A percentile compares a stretch with the other conserved stretches of the same genome.
Evolutionary conservation across 176 grass and related monocot species (phyloP).

Genomic region (Dactylis glomerata): DNA sequence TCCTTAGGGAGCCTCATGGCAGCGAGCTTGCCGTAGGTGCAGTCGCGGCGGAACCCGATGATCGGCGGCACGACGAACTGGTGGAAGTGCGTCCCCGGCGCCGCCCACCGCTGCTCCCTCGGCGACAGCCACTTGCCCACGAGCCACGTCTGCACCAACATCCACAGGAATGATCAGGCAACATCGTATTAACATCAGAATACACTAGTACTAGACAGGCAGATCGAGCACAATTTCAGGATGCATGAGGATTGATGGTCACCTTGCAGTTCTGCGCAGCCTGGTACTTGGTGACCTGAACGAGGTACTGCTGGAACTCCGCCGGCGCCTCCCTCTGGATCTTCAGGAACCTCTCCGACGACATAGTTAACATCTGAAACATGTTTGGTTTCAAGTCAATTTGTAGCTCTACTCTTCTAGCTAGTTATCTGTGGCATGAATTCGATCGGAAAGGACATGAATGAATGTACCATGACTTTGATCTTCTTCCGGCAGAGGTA

Average conservation of each 20-base stretch:
- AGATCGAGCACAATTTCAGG: neutral
- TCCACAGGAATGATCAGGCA: neutral
- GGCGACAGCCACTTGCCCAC: constrained; percentile 84
- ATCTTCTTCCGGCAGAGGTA: constrained; percentile 81
- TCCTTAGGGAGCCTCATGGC: constrained; percentile 92
- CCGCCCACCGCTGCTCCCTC: constrained; percentile 77
- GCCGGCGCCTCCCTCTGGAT: constrained; percentile 76
- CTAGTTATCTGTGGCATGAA: neutral
- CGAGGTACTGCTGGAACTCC: constrained; percentile 69
- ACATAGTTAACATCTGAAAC: constrained; percentile 73
- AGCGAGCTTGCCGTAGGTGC: constrained; percentile 79
- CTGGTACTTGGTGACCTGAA: constrained; percentile 87
- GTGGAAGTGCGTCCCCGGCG: constrained; percentile 87
- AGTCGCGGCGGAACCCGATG: constrained; percentile 77
- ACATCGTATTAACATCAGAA: neutral
- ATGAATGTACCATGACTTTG: constrained; percentile 60
- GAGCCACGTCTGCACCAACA: constrained; percentile 59
- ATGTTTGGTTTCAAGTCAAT: neutral
- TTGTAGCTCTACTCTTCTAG: neutral
- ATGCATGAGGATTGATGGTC: neutral
- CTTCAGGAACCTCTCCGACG: constrained; percentile 68
- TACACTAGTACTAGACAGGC: neutral
- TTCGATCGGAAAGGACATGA: neutral
- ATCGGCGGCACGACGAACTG: constrained; percentile 93
- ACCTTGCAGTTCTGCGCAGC: constrained; percentile 80